These are phyloP conservation scores for Podaxis rugospora DNA, from an alignment of 768 basidiomycete species.

Conservation along the genomic window DNA sequence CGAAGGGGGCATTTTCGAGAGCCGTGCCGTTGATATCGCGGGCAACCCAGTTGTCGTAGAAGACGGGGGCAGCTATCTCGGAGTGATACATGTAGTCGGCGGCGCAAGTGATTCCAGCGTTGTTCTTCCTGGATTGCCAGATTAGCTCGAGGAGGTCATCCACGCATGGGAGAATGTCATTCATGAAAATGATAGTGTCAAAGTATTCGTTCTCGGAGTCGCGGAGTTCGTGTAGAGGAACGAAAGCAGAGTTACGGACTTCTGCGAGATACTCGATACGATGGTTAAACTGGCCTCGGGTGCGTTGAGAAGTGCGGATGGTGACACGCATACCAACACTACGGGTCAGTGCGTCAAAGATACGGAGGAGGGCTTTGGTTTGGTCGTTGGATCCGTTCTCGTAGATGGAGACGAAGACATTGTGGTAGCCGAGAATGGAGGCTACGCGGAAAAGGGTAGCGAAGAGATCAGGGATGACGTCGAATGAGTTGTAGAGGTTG, in stretches of 20 bases:
- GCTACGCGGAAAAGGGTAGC: constrained; percentile 93
- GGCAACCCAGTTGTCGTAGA: constrained; percentile 99
- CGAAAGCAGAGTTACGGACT: constrained; percentile 97
- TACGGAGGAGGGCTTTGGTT: constrained; percentile 92
- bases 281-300: constrained; percentile 94
- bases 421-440: constrained; percentile 91
- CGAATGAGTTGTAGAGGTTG: constrained; percentile 99
- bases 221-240: constrained; percentile 89
- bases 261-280: constrained; percentile 99
- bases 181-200: constrained; percentile 98
- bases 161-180: constrained; percentile 96
- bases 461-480: constrained; percentile 96
- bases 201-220: constrained; percentile 93
- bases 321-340: constrained; percentile 89
- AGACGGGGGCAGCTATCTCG: constrained; percentile 89
- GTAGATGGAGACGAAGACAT: constrained; percentile 97
- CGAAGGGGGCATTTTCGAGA: constrained; percentile 96
- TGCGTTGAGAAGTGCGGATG: constrained; percentile 90
- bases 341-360: constrained; percentile 90
- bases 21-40: constrained; percentile 98
- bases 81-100: constrained; percentile 99
- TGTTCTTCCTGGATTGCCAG: constrained; percentile 89
- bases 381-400: constrained; percentile 99
- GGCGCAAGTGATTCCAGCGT: constrained; percentile 97
- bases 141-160: constrained; percentile 98